Base-by-base conservation (phyloP, 1,284 basidiomycete species). In the Leccinum pachyderme region DNA sequence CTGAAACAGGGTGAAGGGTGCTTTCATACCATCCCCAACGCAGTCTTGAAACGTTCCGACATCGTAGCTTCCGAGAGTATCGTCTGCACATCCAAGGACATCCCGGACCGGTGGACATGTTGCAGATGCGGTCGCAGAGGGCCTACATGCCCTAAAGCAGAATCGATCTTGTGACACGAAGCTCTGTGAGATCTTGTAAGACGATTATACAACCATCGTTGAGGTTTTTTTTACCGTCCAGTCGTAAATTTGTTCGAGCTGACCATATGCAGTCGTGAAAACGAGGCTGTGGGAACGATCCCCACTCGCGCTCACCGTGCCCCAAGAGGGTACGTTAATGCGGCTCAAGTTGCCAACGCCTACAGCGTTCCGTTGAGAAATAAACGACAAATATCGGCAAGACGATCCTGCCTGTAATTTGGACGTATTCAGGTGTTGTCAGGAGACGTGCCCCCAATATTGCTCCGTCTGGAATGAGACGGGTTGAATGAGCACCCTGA, bases 121-220 rank as follows among this genome's bases (percentile, higher is more conserved):
- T 0, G 70, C 71, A 0, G 84, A 77, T 7, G 88, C 83, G 31
- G 74, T 72, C 2, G 78, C 75, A 15, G 82, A 86, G 44, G 78
- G 77, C 54, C 79, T 82, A 70, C 89, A 92, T 6, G 81, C 88
- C 55, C 89, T 80, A 75, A 93, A 81, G 71, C 89, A 91, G 73
- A 91, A 92, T 60, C 81, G 69, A 43, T 74, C 71, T 60, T 73
- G 75, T 3, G 81, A 78, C 51, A 88, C 74, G 64, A 84, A 86
- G 68, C 84, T 84, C 76, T 77, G 53, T 52, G 39, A 54, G 31
- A 53, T 47, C 45, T 35, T 27, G 52, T 72, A 18, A 72, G 61
- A 59, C 47, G 18, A 41, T 46, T 54, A 33, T 29, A 35, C 24
- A 18, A 48, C 12, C 5, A 54, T 37, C 9, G 46, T 51, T 51